Evolutionary conservation across 768 basidiomycete genomes (phyloP), one percentile per base, ranked within the genome.

Genomic region (Termitomyces sp.): DNA sequence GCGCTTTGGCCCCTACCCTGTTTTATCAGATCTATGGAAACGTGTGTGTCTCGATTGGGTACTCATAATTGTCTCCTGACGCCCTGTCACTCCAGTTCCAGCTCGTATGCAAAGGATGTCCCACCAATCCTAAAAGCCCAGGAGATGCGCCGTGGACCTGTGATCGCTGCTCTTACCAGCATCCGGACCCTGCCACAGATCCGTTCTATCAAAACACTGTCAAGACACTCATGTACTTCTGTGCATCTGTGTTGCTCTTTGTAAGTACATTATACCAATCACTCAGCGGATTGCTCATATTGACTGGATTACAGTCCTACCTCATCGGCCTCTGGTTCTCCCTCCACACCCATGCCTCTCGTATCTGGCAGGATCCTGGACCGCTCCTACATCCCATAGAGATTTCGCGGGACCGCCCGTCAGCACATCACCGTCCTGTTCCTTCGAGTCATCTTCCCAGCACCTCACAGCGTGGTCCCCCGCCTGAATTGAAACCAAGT

Each of bases 1-100:
- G 97, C 13, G 93, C 92, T 2, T 77, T 99, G 58, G 86, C 94
- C 0, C 97, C 97, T 2, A 98, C 97, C 0, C 70, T 99, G 68
- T 99, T 99, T 72, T 99, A 99, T 74, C 95, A 98, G 72, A 95
- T 89, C 11, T 99, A 96, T 71, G 97, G 97, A 54, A 94, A 92
- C 63, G 96, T 98, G 68, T 74, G 93, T 81, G 18, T 65, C 54
- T 67, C 37, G 33, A n/a, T 15, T 5, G 44, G 52, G 37, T 47
- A 9, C 39, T 36, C 4, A 52, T 50, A 11, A 31, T 7, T 54
- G 46, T 34, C 62, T 50, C 24, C 24, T 61, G 46, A 60, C 42
- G 6, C 22, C 24, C 9, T 61, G 51, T 34, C 58, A 65, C 66
- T 71, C 61, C 61, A 95, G 93, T 95, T 96, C 75, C 87, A 93